Conservation (phyloP, 768 basidiomycete species). For the Clitopilus passeckerianus region DNA sequence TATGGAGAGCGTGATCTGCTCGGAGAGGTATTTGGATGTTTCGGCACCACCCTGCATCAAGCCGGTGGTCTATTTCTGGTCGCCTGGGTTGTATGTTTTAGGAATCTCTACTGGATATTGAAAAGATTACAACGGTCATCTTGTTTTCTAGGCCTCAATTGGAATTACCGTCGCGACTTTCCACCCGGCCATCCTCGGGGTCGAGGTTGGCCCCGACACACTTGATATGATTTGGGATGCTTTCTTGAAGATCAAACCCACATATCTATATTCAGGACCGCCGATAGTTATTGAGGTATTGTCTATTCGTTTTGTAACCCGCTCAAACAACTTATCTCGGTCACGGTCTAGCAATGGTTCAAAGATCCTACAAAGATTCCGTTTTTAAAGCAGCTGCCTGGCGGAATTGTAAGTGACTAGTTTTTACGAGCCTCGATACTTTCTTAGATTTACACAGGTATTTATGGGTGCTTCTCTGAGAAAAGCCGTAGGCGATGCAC, state of each 20-base stretch:
- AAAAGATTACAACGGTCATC: background rate
- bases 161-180: no score
- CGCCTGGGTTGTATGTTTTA: background rate
- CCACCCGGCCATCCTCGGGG: no score
- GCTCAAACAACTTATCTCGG: background rate
- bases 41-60: background rate
- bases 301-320: background rate
- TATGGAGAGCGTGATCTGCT: background rate
- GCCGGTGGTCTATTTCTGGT: background rate
- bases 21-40: background rate
- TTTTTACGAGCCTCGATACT: background rate
- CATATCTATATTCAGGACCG: background rate
- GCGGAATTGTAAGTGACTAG: constrained; percentile 9
- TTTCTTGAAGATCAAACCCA: no score
- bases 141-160: no score
- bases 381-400: constrained; percentile 12
- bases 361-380: constrained; percentile 8
- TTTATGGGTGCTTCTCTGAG: constrained; percentile 19
- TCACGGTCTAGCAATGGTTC: constrained; percentile 16
- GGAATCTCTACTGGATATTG: background rate
- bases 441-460: constrained; percentile 8
- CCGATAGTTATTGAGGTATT: background rate
- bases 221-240: no score
- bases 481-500: constrained; percentile 16
- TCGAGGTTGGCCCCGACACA: no score